phyloP scores from a whole-genome alignment of 2,329 filamentous ascomycete genomes.

The Penicillium polonicum region DNA sequence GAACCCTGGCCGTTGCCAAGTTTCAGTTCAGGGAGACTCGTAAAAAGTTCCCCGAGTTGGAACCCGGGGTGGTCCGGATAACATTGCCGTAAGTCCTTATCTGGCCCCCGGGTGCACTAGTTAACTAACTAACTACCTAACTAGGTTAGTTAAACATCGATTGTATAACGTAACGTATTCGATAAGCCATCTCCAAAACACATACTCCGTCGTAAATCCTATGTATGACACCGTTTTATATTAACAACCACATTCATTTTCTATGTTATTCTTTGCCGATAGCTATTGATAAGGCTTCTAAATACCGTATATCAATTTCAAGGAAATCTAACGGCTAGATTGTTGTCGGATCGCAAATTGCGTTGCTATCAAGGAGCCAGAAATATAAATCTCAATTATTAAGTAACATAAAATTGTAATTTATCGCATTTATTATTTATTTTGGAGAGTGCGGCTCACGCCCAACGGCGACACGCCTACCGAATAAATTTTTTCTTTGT shows the following conservation, averaged over 20 bases:
- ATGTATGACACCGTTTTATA: background rate
- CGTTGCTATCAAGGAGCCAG: background rate
- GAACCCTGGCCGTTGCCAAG: no score
- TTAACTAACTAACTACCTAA: no score
- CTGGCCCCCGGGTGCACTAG: no score
- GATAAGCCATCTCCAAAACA: background rate
- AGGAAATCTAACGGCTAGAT: background rate
- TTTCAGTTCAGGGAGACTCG: no score
- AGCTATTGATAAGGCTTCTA: background rate
- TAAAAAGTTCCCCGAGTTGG: no score
- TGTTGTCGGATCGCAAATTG: background rate
- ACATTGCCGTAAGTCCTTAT: no score
- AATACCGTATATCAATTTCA: background rate
- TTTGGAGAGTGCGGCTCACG: no score
- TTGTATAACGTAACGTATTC: background rate
- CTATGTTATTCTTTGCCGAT: background rate
- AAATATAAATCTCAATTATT: background rate
- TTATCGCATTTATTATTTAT: no score
- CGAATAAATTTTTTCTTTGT: no score
- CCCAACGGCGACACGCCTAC: no score
- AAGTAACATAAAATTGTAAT: no score
- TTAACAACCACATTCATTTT: background rate
- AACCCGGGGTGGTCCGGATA: no score
- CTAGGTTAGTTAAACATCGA: background rate
- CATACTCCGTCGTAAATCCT: background rate